Evolutionary conservation across 495 filamentous ascomycete species (phyloP), one percentile per base, ranked within the genome.

Genomic region (Cudoniella acicularis): DNA sequence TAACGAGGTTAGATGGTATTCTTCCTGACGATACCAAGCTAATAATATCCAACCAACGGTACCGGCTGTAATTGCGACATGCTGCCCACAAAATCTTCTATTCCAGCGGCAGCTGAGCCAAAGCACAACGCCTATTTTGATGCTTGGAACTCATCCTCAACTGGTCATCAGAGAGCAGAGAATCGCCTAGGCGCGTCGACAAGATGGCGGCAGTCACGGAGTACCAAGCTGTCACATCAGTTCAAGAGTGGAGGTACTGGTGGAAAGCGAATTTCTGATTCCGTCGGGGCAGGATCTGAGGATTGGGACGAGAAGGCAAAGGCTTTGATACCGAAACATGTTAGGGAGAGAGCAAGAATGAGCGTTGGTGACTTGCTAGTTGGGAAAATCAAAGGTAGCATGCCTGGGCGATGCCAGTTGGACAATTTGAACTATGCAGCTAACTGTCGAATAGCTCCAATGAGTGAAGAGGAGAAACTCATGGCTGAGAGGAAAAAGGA

Each of bases 121-220:
- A 66, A 59, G 24, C 67, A 73, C 63, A 75, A 78, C 64, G 71
- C 73, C 45, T 64, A 71, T 60, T 92, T 90, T 70, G 91, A 96
- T 67, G 76, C 88, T 27, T 96, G 89, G 88, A 92, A 91, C 72
- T 87, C 87, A 20, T 82, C 82, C 16, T 83, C 87, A 0, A 86
- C 89, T 4, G 92, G 92, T 52, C 90, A 96, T 69, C 91, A 96
- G 72, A 77, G 79, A 26, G 83, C 86, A 57, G 85, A 92, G 36
- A 82, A 82, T 53, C 73, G 73, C 13, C 72, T 85, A 9, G 73
- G 77, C 11, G 78, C 75, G 30, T 83, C 83, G 27, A 84, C 76
- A 0, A 81, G 83, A 68, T 95, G 90, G 91, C 83, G 87, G 18
- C 77, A 84, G 25, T 85, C 84, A 3, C 80, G 90, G 17, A 77